Base-by-base conservation (phyloP, 108 stramenopile species). In the Skeletonema tropicum region DNA sequence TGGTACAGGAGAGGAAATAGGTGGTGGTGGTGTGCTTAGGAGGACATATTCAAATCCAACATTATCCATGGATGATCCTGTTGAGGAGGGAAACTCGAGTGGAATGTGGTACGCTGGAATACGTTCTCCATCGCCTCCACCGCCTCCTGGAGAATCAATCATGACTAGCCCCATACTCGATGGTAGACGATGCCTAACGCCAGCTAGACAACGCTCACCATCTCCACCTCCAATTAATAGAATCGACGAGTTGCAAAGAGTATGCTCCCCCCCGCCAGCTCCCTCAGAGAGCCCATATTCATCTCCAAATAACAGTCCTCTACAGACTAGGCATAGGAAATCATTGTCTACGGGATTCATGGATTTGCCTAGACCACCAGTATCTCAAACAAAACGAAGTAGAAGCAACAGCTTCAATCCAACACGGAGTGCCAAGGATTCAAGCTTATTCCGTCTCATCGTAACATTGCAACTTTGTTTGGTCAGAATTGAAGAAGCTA, bases 401-500 rank as follows among this genome's bases (percentile, higher is more conserved):
- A 13, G 15, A 39, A 32, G 3, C 39, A 74, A 30, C 9, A 25
- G 65, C 21, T 66, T 31, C 29, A 35, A 32, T 17, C 75, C 84
- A n/a, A 52, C 67, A 32, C 63, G 75, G 48, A 75, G 77, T 68
- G 79, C 86, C 2, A 84, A 79, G 23, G 88, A 89, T 73, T 80
- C 89, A 5, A 76, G 89, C 26, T 39, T 94, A 26, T 94, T 94
- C 75, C 86, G 89, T 45, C 75, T 94, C 29, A 89, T 94, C 64
- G 88, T 88, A 10, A 72, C 78, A 4, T 70, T 92, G 58, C 89
- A 92, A 69, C 79, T 94, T 15, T 90, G 88, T 66, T 61, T 91
- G 70, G 77, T 90, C 13, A 67, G 94, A 39, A 82, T 94, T 39
- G 86, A 88, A 66, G 91, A 94, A 61, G 93, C 89, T 1, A 78